A percentile compares a stretch with the other conserved stretches of the same genome.
phyloP scores from a whole-genome alignment of 805 yeast genomes.

The Candida maris region DNA sequence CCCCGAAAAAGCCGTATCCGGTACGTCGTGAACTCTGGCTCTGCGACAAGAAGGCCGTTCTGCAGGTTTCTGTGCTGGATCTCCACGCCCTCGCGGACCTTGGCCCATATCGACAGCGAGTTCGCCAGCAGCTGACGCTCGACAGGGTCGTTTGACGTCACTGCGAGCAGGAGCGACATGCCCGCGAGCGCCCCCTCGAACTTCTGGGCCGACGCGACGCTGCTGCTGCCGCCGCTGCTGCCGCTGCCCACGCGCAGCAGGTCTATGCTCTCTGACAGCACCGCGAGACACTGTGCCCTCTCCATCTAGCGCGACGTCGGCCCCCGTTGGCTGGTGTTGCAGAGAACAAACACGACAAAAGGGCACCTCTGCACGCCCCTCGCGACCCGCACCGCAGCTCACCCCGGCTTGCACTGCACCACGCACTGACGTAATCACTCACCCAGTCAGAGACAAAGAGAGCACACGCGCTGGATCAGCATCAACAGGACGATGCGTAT shows the following conservation, averaged over 20 bases:
- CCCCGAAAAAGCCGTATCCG: constrained; percentile 20
- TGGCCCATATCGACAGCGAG: constrained; percentile 22
- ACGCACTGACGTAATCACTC: too few species aligned
- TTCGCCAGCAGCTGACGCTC: constrained; percentile 17
- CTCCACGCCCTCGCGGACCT: constrained; percentile 12
- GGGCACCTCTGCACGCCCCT: too few species aligned
- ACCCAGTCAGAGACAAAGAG: too few species aligned
- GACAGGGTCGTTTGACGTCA: constrained; percentile 12
- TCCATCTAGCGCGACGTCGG: too few species aligned
- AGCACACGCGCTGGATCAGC: too few species aligned
- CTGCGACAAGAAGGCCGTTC: not conserved
- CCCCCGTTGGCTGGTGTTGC: too few species aligned
- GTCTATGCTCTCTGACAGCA: constrained; percentile 15
- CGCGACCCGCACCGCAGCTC: too few species aligned
- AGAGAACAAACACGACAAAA: too few species aligned
- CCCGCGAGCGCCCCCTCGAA: constrained; percentile 12
- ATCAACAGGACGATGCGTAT: too few species aligned
- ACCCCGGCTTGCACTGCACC: too few species aligned
- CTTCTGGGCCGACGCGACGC: constrained; percentile 1
- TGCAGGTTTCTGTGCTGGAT: constrained; percentile 2
- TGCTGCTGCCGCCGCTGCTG: not conserved
- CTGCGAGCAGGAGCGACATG: constrained; percentile 10
- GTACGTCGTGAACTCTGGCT: constrained; percentile 6
- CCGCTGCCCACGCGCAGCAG: constrained; percentile 2
- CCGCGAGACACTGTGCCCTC: constrained; percentile 13